Conservation (phyloP, 805 yeast species). For the Yarrowia sp. region DNA sequence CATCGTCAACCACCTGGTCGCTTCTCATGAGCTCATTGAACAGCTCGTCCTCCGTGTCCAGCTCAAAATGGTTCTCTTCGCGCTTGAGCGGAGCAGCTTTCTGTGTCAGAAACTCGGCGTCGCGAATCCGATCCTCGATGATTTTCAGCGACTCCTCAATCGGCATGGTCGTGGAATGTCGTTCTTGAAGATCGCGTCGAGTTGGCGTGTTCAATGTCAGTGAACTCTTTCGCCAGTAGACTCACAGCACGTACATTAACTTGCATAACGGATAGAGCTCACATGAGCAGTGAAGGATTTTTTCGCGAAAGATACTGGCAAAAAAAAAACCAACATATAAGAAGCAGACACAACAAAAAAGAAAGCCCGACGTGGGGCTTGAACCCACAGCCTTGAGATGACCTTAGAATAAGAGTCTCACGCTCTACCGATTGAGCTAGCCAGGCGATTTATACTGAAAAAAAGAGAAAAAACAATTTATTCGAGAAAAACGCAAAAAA, state of each 20-base stretch:
- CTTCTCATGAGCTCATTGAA: slow-evolving; percentile 19
- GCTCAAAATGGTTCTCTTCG: neutral
- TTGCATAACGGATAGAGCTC: neutral
- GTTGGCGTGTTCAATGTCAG: neutral
- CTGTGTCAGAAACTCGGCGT: slow-evolving; percentile 12
- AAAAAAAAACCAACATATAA: no score
- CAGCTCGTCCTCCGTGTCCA: slow-evolving; percentile 19
- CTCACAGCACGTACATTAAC: neutral
- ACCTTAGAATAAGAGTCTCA: slow-evolving; percentile 7
- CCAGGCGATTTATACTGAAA: neutral
- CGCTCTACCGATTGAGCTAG: slow-evolving; percentile 26
- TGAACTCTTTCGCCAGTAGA: neutral
- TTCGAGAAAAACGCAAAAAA: neutral
- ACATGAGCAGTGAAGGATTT: neutral
- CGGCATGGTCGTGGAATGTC: neutral
- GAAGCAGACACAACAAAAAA: neutral
- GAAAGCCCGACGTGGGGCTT: slow-evolving; percentile 24
- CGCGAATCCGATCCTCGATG: neutral
- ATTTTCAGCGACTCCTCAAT: neutral
- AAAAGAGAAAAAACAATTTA: neutral
- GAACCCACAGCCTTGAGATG: slow-evolving; percentile 25
- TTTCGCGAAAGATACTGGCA: no score
- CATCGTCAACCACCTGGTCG: slow-evolving; percentile 9
- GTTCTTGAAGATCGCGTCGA: neutral
- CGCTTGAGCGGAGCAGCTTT: neutral